These are phyloP conservation scores for Yamadazyma epiphylla DNA, from an alignment of 1,139 yeast species.

Conservation along the genomic window DNA sequence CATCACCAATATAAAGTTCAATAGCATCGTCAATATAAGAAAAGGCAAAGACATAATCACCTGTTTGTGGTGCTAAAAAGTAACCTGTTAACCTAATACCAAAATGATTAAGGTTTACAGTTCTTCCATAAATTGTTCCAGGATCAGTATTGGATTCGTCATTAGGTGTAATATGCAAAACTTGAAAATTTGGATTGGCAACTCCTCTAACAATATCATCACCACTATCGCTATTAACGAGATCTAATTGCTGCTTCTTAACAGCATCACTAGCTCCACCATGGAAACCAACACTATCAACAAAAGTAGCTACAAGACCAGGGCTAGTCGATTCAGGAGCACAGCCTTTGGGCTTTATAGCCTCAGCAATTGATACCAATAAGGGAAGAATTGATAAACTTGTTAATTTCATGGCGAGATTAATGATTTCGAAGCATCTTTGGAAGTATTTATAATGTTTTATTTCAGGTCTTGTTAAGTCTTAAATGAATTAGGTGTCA, in stretches of 20 bases:
- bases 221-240: background rate
- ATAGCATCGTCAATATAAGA: background rate
- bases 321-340: background rate
- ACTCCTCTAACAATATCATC: background rate
- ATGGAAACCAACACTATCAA: background rate
- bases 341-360: background rate
- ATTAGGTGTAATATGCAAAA: too few relatives aligned
- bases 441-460: too few relatives aligned
- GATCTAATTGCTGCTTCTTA: background rate
- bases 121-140: background rate
- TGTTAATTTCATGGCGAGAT: background rate
- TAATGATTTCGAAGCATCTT: too few relatives aligned
- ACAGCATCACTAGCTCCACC: background rate
- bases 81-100: background rate
- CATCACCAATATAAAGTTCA: background rate
- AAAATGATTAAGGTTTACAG: background rate
- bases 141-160: too few relatives aligned
- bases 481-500: too few relatives aligned
- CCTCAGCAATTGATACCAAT: slow-evolving; percentile 1
- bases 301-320: background rate
- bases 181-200: background rate
- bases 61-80: background rate
- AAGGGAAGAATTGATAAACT: background rate
- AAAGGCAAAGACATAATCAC: background rate
- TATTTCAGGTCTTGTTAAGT: too few relatives aligned